Conservation (phyloP, 495 filamentous ascomycete species). For the Penicillium fimorum region DNA sequence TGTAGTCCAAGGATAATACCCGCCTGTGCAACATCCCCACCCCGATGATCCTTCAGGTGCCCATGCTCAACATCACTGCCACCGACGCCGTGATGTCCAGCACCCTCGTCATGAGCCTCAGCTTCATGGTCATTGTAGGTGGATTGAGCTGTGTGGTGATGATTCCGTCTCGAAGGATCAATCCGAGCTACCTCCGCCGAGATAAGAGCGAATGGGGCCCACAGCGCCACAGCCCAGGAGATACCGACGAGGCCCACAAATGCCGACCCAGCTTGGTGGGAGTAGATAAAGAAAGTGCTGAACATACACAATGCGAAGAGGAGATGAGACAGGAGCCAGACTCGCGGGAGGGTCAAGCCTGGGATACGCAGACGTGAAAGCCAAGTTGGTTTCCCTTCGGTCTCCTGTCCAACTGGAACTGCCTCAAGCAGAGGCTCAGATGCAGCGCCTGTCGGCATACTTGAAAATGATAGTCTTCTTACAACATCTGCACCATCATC, state of each 20-base stretch:
- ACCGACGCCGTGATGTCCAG: not conserved
- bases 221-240: conserved; percentile 84
- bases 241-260: conserved; percentile 79
- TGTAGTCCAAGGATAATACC: conserved; percentile 88
- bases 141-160: conserved; percentile 32
- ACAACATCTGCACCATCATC: conserved; percentile 24
- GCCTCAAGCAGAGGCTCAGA: conserved; percentile 32
- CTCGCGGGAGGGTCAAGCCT: conserved; percentile 77
- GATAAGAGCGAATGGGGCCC: conserved; percentile 92
- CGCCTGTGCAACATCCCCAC: conserved; percentile 57
- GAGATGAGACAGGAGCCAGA: conserved; percentile 79
- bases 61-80: conserved; percentile 33
- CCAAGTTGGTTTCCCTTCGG: conserved; percentile 27
- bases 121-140: conserved; percentile 12
- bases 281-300: conserved; percentile 72
- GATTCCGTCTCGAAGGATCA: conserved; percentile 63
- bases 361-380: conserved; percentile 65
- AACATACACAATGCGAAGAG: conserved; percentile 78
- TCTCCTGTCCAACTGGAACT: conserved; percentile 3
- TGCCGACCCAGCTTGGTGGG: conserved; percentile 62
- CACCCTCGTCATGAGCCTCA: conserved; percentile 4
- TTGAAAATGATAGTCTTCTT: conserved; percentile 35
- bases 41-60: conserved; percentile 12
- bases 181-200: conserved; percentile 79
- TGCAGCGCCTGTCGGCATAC: conserved; percentile 25